phyloP scores from a whole-genome alignment of 345 rosid species.

The Boechera divaricarpa region DNA sequence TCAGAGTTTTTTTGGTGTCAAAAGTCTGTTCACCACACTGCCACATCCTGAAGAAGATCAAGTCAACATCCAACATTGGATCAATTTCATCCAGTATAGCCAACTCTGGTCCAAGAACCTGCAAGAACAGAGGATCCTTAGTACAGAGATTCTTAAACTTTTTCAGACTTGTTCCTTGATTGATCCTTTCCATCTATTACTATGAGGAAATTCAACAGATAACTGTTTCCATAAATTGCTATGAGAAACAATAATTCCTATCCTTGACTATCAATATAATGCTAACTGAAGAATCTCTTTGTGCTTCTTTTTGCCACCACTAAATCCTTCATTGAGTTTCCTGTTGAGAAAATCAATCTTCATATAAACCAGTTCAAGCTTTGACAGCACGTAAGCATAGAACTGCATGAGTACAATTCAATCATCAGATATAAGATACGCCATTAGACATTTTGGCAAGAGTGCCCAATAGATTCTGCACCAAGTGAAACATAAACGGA shows the following conservation, averaged over 20 bases:
- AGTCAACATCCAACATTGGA: constrained; percentile 64
- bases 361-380: constrained; percentile 42
- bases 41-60: no score
- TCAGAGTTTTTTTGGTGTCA: constrained; percentile 59
- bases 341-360: constrained; percentile 83
- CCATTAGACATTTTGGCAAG: background rate
- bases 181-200: background rate
- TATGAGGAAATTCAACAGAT: background rate
- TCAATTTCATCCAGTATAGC: constrained; percentile 91
- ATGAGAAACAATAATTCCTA: background rate
- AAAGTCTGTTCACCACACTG: constrained; percentile 54
- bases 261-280: constrained; percentile 43
- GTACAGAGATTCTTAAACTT: background rate
- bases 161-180: background rate
- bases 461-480: background rate
- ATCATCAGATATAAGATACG: constrained; percentile 1
- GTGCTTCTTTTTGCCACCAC: constrained; percentile 79
- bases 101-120: constrained; percentile 86
- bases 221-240: background rate
- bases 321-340: constrained; percentile 94
- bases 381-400: constrained; percentile 25
- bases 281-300: constrained; percentile 91
- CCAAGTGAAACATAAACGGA: no score
- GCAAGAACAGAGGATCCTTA: constrained; percentile 5
- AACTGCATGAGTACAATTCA: constrained; percentile 61